These are phyloP conservation scores for Hypoxylon sp. DNA, from an alignment of 2,329 filamentous ascomycete genomes.

Conservation along the genomic window DNA sequence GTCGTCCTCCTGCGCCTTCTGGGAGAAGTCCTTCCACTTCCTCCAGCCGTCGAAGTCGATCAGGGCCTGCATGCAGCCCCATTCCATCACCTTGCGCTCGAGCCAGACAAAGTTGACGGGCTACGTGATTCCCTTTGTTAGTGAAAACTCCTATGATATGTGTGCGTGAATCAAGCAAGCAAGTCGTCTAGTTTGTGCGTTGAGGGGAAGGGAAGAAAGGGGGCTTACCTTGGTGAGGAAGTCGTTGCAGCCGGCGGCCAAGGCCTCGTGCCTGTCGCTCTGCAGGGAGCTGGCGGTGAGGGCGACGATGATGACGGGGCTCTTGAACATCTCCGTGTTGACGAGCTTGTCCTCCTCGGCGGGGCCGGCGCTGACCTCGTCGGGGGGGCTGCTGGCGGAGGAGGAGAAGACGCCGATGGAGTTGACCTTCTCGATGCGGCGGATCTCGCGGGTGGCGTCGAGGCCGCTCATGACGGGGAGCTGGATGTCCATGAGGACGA, in stretches of 20 bases:
- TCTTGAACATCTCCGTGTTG: conserved; percentile 82
- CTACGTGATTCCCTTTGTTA: conserved; percentile 55
- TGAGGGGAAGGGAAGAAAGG: too few relatives aligned
- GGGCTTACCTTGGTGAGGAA: conserved; percentile 89
- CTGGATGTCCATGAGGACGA: conserved; percentile 99
- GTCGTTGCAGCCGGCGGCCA: conserved; percentile 96
- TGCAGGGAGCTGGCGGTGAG: conserved; percentile 93
- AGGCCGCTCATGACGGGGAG: conserved; percentile 95
- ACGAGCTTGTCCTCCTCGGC: conserved; percentile 73
- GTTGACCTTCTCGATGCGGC: conserved; percentile 87
- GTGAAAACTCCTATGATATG: too few relatives aligned
- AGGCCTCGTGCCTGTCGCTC: conserved; percentile 91
- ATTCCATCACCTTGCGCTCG: conserved; percentile 97
- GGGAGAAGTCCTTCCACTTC: conserved; percentile 88
- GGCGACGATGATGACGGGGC: conserved; percentile 96
- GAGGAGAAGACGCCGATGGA: conserved; percentile 89
- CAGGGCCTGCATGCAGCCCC: conserved; percentile 99
- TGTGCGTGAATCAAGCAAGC: too few relatives aligned
- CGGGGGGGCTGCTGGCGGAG: conserved; percentile 63
- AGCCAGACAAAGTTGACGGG: conserved; percentile 98
- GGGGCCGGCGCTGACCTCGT: conserved; percentile 56
- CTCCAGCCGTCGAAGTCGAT: conserved; percentile 99
- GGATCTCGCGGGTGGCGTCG: conserved; percentile 93
- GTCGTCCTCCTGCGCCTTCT: conserved; percentile 55
- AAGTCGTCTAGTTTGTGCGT: too few relatives aligned